Percentiles rank a stretch among this genome's conserved stretches.
Conservation (phyloP, 2,329 filamentous ascomycete genomes). For the Alternaria arborescens region DNA sequence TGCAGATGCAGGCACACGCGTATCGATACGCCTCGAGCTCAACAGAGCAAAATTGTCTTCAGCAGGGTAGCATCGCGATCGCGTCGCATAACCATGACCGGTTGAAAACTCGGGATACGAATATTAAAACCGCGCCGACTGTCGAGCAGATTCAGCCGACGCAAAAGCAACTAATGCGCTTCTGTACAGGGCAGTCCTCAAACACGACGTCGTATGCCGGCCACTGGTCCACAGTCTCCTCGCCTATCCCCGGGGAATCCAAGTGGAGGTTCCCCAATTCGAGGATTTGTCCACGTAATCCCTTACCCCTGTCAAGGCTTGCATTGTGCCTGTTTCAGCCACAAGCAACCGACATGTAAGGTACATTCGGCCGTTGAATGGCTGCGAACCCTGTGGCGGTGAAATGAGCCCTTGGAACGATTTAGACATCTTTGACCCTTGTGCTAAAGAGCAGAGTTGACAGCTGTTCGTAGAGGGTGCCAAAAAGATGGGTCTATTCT, state of each 20-base stretch:
- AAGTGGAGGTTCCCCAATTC: conserved; percentile 8
- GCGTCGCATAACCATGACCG: not conserved
- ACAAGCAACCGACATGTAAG: not conserved
- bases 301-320: conserved; percentile 17
- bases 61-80: conserved; percentile 5
- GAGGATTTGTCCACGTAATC: conserved; percentile 17
- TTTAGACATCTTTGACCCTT: not conserved
- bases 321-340: conserved; percentile 16
- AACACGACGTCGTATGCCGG: conserved; percentile 1
- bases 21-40: conserved; percentile 27
- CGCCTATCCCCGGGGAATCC: conserved; percentile 5
- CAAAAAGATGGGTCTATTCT: conserved; percentile 4
- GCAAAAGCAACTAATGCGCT: conserved; percentile 6
- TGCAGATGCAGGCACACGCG: conserved; percentile 3
- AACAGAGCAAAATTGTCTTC: conserved; percentile 12
- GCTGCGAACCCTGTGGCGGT: conserved; percentile 13
- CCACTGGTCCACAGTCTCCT: conserved; percentile 1
- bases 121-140: not conserved
- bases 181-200: not conserved
- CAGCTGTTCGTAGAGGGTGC: not conserved
- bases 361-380: conserved; percentile 12
- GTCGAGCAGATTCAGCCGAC: not conserved
- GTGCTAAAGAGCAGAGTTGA: not conserved
- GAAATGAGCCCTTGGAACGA: not conserved
- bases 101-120: not conserved